phyloP scores from a whole-genome alignment of 306 rosid species.

The Cyclanthera cordifolia region DNA sequence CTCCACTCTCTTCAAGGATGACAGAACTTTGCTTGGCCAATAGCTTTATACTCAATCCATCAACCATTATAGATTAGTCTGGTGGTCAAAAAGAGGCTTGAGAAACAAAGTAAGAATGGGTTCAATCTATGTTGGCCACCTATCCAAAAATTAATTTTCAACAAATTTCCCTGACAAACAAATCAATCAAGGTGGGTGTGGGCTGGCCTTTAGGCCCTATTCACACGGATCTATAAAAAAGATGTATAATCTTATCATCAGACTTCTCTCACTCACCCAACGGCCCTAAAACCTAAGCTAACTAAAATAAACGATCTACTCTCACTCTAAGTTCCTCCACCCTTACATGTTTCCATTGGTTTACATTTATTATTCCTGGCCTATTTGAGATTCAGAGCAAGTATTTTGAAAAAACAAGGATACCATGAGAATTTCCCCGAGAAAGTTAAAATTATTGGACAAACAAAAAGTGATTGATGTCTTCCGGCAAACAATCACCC shows the following conservation, averaged over 20 bases:
- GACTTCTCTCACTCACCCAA: conserved; percentile 4
- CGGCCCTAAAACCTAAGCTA: background rate
- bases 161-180: no score
- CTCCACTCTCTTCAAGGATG: background rate
- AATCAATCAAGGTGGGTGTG: no score
- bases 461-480: background rate
- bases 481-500: background rate
- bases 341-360: background rate
- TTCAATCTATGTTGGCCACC: no score
- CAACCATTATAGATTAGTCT: no score
- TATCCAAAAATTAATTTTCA: no score
- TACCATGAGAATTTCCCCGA: background rate
- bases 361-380: background rate
- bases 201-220: no score
- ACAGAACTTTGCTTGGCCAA: background rate
- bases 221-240: no score
- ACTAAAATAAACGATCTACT: background rate
- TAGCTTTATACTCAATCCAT: background rate
- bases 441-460: background rate
- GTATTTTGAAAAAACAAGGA: background rate
- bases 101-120: no score
- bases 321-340: conserved; percentile 1
- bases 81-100: no score
- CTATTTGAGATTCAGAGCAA: background rate
- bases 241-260: background rate